Conservation (phyloP, 139 green algal genomes). For the Picochlorum sp. region DNA sequence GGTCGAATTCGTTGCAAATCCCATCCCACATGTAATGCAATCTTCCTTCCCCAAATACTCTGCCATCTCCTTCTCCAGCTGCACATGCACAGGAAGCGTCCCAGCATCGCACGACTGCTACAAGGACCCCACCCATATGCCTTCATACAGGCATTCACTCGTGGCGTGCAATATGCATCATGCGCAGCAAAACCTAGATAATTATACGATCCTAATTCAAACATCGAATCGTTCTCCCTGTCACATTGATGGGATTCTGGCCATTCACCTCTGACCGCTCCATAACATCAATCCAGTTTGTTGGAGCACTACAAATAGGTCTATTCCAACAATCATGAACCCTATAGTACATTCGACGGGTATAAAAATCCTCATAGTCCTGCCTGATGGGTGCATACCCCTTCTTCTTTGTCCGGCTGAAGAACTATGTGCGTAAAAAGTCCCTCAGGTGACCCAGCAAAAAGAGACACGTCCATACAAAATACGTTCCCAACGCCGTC, state of each 20-base stretch:
- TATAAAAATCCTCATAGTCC: slow-evolving; percentile 89
- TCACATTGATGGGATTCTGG: slow-evolving; percentile 51
- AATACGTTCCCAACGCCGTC: slow-evolving; percentile 23
- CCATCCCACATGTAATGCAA: slow-evolving; percentile 93
- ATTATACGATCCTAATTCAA: slow-evolving; percentile 98
- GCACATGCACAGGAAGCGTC: slow-evolving; percentile 57
- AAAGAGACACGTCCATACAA: slow-evolving; percentile 51
- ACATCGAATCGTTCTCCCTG: slow-evolving; percentile 45
- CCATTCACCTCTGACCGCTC: slow-evolving; percentile 51
- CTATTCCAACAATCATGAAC: slow-evolving; percentile 94
- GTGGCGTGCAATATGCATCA: slow-evolving; percentile 91
- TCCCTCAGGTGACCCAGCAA: slow-evolving; percentile 75
- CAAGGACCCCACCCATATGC: slow-evolving; percentile 51
- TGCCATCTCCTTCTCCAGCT: slow-evolving; percentile 80
- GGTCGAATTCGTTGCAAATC: slow-evolving; percentile 94
- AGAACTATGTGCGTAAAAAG: slow-evolving; percentile 44
- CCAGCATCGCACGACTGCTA: slow-evolving; percentile 53
- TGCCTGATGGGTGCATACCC: slow-evolving; percentile 83
- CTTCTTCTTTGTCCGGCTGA: slow-evolving; percentile 8
- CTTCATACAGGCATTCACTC: slow-evolving; percentile 58
- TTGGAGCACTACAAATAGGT: slow-evolving; percentile 81
- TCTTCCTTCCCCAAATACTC: slow-evolving; percentile 80
- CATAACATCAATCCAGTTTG: slow-evolving; percentile 86
- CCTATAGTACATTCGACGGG: slow-evolving; percentile 78
- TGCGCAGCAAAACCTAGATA: slow-evolving; percentile 92